Base-by-base conservation (phyloP, 768 basidiomycete genomes). In the Butyriboletus loyo region DNA sequence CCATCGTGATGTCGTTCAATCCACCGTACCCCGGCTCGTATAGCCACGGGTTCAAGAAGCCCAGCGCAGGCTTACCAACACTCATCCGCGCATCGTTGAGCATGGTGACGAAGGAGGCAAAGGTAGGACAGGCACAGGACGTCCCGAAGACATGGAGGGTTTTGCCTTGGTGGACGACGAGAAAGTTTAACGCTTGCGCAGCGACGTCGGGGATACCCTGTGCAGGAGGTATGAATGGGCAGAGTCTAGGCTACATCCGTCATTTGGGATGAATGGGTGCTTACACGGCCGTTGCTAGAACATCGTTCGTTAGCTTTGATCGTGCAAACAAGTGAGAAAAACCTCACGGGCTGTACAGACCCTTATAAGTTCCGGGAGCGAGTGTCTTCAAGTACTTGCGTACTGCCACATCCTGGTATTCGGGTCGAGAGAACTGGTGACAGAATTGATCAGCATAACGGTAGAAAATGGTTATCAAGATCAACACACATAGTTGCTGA, bases 1-100 rank as follows among this genome's bases (percentile, higher is more conserved):
- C 86, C 8, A n/a, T n/a, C n/a, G n/a, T n/a, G n/a, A n/a, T n/a
- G n/a, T n/a, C n/a, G n/a, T n/a, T n/a, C n/a, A n/a, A 70, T 0
- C 57, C 62, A 3, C 53, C 8, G 17, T 52, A 53, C 0, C 71
- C 72, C 19, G 36, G 53, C 15, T 59, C 49, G 61, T 87, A 87
- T 2, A 87, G 50, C 41, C 83, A 71, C 2, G 84, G 85, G 65
- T 86, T 86, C 53, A 87, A 69, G 68, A 86, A 86, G 0, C 86
- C 86, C n/a, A 87, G 69, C 24, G 46, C n/a, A n/a, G n/a, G n/a
- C n/a, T n/a, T n/a, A n/a, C n/a, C n/a, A n/a, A n/a, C n/a, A n/a
- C n/a, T n/a, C n/a, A n/a, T n/a, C n/a, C n/a, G n/a, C n/a, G n/a
- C n/a, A n/a, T n/a, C n/a, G n/a, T n/a, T n/a, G n/a, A 89, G 67